Evolutionary conservation across 805 yeast genomes (phyloP).

Genomic region (Hanseniaspora pseudoguilliermondii): DNA sequence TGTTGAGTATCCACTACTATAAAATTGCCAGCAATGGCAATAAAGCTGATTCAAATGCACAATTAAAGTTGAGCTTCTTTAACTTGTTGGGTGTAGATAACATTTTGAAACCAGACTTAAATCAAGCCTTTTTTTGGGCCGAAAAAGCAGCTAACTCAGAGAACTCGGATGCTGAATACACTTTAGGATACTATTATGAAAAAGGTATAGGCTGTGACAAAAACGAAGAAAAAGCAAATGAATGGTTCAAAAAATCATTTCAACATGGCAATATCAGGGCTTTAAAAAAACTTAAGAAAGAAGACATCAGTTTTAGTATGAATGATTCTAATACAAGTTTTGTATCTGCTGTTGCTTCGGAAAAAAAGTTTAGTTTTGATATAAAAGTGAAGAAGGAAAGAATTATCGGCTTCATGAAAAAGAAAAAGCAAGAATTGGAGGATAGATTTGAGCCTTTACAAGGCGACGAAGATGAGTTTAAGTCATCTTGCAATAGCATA

Average conservation of each 20-base stretch:
- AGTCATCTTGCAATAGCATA: background rate
- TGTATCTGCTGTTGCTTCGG: background rate
- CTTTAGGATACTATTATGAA: conserved; percentile 72
- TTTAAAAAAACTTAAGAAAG: background rate
- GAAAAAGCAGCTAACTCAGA: conserved; percentile 66
- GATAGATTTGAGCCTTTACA: background rate
- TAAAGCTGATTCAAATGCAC: conserved; percentile 68
- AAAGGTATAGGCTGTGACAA: conserved; percentile 74
- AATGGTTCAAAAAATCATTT: conserved; percentile 69
- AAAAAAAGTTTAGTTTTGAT: background rate
- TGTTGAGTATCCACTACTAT: conserved; percentile 80
- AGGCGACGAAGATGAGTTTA: too few species aligned
- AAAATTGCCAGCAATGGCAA: conserved; percentile 70
- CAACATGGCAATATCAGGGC: conserved; percentile 46
- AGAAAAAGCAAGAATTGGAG: background rate
- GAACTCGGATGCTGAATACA: conserved; percentile 69
- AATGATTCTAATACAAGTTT: background rate
- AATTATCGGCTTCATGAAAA: background rate
- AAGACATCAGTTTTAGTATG: background rate
- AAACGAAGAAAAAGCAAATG: conserved; percentile 44
- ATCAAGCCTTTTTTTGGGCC: conserved; percentile 93
- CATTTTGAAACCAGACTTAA: conserved; percentile 60
- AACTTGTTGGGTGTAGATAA: conserved; percentile 84
- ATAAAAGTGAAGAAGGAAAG: background rate
- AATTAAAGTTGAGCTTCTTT: conserved; percentile 95